A percentile compares a stretch with the other conserved stretches of the same genome.
Conservation (phyloP, 495 filamentous ascomycete genomes). For the Monascus purpureus region DNA sequence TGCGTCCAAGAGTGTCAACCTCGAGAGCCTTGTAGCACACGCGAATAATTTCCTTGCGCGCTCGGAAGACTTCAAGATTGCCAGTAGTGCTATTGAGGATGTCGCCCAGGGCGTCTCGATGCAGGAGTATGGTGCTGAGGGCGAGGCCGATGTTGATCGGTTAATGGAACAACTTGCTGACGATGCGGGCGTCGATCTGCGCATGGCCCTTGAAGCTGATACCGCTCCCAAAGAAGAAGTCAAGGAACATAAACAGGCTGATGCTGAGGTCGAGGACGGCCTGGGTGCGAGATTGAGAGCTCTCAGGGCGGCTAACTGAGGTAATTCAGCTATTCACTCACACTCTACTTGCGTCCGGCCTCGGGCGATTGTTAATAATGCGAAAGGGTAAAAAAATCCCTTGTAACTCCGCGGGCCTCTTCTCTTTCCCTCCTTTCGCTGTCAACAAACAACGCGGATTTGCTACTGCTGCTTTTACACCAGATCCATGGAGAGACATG, state of each 20-base stretch:
- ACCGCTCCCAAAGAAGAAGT: slow-evolving; percentile 25
- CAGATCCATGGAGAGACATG: too few species aligned
- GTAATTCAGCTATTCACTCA: background rate
- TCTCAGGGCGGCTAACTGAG: slow-evolving; percentile 25
- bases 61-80: slow-evolving; percentile 36
- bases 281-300: slow-evolving; percentile 28
- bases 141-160: slow-evolving; percentile 30
- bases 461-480: too few species aligned
- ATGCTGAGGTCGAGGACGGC: slow-evolving; percentile 30
- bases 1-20: slow-evolving; percentile 30
- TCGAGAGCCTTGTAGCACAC: slow-evolving; percentile 28
- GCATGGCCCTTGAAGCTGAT: slow-evolving; percentile 25
- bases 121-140: slow-evolving; percentile 35
- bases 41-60: slow-evolving; percentile 34
- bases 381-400: too few species aligned
- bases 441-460: too few species aligned
- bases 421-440: too few species aligned
- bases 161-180: slow-evolving; percentile 36
- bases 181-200: slow-evolving; percentile 32
- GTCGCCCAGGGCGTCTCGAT: slow-evolving; percentile 32
- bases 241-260: slow-evolving; percentile 19
- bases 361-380: too few species aligned
- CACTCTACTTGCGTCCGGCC: too few species aligned
- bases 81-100: slow-evolving; percentile 31
- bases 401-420: too few species aligned